Conservation (phyloP, 1,284 basidiomycete genomes). For the Grifola frondosa region DNA sequence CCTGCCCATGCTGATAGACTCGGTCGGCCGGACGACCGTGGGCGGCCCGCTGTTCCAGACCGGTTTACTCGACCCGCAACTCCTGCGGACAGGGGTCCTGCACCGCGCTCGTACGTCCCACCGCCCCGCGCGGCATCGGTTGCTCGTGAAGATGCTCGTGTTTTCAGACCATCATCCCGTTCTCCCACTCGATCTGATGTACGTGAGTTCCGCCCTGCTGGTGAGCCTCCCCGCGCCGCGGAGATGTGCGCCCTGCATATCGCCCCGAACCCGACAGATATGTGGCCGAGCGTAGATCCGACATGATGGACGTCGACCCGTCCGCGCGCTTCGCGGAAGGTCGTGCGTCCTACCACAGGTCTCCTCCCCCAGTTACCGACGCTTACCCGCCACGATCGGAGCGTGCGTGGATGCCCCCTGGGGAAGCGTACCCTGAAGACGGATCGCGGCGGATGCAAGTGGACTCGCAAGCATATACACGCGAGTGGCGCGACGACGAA, state of each 20-base stretch:
- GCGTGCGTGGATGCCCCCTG: slow-evolving; percentile 26
- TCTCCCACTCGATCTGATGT: slow-evolving; percentile 24
- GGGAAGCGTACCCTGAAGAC: slow-evolving; percentile 21
- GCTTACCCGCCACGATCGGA: slow-evolving; percentile 18
- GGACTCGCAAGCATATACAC: slow-evolving; percentile 20
- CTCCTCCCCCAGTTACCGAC: slow-evolving; percentile 23
- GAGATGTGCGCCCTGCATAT: slow-evolving; percentile 14
- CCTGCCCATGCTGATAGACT: slow-evolving; percentile 11
- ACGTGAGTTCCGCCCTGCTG: slow-evolving; percentile 20
- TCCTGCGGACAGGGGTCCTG: slow-evolving; percentile 16
- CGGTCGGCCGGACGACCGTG: slow-evolving; percentile 21
- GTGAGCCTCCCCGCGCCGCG: slow-evolving; percentile 18
- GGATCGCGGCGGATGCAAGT: slow-evolving; percentile 11
- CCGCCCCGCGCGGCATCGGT: slow-evolving; percentile 25
- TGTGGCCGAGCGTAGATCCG: slow-evolving; percentile 20
- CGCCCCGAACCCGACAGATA: slow-evolving; percentile 24
- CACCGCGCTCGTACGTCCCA: slow-evolving; percentile 14
- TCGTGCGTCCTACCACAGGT: slow-evolving; percentile 22
- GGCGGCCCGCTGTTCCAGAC: slow-evolving; percentile 20
- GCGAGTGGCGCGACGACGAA: slow-evolving; percentile 30
- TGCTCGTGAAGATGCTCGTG: slow-evolving; percentile 27
- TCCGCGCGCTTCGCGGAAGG: slow-evolving; percentile 19
- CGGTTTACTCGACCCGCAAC: slow-evolving; percentile 19
- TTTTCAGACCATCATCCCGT: slow-evolving; percentile 26
- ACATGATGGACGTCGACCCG: slow-evolving; percentile 27